Evolutionary conservation across 1,284 basidiomycete genomes (phyloP).

Genomic region (Puccinia polysora): DNA sequence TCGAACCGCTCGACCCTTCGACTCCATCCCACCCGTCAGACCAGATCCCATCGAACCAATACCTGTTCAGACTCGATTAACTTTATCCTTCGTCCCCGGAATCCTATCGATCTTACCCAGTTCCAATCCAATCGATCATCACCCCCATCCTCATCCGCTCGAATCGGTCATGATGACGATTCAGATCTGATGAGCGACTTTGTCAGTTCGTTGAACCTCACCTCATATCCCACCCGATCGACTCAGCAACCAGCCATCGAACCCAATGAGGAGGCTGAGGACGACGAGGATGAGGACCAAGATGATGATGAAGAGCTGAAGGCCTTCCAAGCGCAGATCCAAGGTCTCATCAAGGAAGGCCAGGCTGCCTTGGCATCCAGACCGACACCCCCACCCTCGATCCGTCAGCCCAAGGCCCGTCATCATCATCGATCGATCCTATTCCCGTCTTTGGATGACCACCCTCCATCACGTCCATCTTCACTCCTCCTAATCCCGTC

Average conservation of each 20-base stretch:
- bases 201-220: slow-evolving; percentile 6
- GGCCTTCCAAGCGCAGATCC: slow-evolving; percentile 28
- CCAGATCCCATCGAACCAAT: too few species aligned
- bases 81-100: too few species aligned
- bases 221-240: slow-evolving; percentile 21
- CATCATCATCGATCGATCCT: not conserved
- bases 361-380: slow-evolving; percentile 24
- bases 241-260: not conserved
- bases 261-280: not conserved
- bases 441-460: too few species aligned
- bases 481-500: too few species aligned
- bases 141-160: not conserved
- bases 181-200: slow-evolving; percentile 32
- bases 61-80: too few species aligned
- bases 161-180: slow-evolving; percentile 18
- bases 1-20: too few species aligned
- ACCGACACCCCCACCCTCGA: not conserved
- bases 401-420: not conserved
- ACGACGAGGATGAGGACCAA: not conserved
- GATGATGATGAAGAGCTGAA: slow-evolving; percentile 16
- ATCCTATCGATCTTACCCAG: too few species aligned
- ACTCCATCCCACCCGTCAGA: too few species aligned
- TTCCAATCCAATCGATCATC: not conserved
- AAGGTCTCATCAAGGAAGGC: slow-evolving; percentile 20
- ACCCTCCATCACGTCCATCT: too few species aligned